Conservation (phyloP, 176 grass and related monocot species). For the Metroxylon sagu region DNA sequence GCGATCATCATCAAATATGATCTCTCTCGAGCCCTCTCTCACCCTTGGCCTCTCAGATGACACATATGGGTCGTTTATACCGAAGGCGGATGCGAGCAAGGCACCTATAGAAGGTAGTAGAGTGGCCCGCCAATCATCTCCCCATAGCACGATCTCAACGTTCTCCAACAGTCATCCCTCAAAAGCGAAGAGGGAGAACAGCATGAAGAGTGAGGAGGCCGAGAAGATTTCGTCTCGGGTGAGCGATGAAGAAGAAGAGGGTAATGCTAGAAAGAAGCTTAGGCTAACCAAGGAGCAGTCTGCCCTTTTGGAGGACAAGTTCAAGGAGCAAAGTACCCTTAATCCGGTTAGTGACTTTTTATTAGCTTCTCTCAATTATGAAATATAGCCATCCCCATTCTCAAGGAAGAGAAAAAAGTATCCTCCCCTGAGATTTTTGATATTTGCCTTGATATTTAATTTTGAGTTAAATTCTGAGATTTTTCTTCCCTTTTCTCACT, state of each 20-base stretch:
- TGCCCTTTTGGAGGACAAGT: conserved; percentile 16
- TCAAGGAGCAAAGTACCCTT: conserved; percentile 15
- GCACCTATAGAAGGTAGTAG: background rate
- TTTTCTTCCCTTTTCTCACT: background rate
- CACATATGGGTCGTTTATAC: background rate
- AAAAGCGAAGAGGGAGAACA: background rate
- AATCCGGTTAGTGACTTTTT: conserved; percentile 30
- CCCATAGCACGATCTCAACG: background rate
- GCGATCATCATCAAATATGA: background rate
- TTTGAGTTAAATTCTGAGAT: background rate
- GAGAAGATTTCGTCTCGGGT: background rate
- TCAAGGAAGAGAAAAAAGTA: too few species aligned
- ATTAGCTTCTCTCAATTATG: too few species aligned
- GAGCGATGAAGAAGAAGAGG: background rate
- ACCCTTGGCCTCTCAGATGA: background rate
- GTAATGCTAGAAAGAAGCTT: conserved; percentile 25
- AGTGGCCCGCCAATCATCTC: background rate
- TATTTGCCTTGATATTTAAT: background rate
- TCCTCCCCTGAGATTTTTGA: background rate
- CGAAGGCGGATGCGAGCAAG: too few species aligned
- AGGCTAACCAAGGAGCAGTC: conserved; percentile 25
- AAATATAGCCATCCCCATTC: too few species aligned
- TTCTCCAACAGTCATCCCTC: background rate
- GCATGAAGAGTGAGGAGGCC: conserved; percentile 4
- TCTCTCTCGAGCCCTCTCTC: background rate